Base-by-base conservation (phyloP, 495 filamentous ascomycete genomes). In the Penicillium cataractarum region DNA sequence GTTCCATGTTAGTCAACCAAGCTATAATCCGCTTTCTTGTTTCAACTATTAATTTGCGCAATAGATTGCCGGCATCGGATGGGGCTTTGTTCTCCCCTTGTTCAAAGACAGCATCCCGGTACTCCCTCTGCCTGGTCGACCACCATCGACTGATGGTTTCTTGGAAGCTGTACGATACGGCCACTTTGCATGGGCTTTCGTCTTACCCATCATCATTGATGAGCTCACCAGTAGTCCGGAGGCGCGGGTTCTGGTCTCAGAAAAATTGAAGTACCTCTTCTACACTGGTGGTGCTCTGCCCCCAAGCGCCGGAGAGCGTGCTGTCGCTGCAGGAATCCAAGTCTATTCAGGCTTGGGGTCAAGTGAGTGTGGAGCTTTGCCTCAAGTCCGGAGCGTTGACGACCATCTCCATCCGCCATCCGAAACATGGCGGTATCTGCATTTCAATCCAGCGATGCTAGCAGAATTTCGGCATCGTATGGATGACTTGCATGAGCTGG, bases 401-500 rank as follows among this genome's bases (percentile, higher is more conserved):
- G 19, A 10, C 19, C 7, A 10, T 44, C 40, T 44, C 21, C 40
- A 44, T 44, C 40, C 40, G 22, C 10, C 19, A 22, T 44, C n/a
- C 7, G 40, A 44, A 19, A 44, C 40, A 22, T 44, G 19, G 40
- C 19, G 40, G 40, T 44, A 44, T 10, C 0, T 44, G 40, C 40
- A 13, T 6, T 44, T 44, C 19, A n/a, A 44, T 44, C 40, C 40
- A 7, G 40, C 17, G n/a, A 44, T 44, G 40, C 19, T 22, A 21
- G 40, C 40, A 21, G 40, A 44, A 19, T 21, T 44, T 8, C 40
- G 39, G 39, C n/a, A 65, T 85, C 53, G 71, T 82, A 63, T 75
- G 78, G 65, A 73, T 83, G 64, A 76, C 79, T 0, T 78, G 6
- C 83, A 76, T 56, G 81, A 80, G 53, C 70, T 83, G 26, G 78